Base-by-base conservation (phyloP, 805 yeast species). In the Zygosaccharomyces gambellarensis region DNA sequence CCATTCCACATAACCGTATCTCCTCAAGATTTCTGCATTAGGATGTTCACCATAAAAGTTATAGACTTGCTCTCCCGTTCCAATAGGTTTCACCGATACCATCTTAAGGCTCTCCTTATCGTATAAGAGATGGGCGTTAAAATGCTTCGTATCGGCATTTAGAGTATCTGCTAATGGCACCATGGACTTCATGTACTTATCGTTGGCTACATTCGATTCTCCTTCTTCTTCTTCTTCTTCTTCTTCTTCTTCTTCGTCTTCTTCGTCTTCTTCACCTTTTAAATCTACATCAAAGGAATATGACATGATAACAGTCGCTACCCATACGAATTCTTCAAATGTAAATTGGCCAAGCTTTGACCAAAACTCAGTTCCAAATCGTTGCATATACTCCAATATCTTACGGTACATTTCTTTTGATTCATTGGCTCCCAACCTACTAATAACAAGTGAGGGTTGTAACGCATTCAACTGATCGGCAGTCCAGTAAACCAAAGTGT, bases 21-120 rank as follows among this genome's bases (percentile, higher is more conserved):
- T 77, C 60, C 99, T 78, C 48, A 94, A 71, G 29, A 94, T 75
- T 60, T 94, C 98, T n/a, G 92, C 73, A 64, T 90, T 92, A 32
- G 97, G 94, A 55, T 87, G 82, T 40, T 90, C 94, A 0, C 96
- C 95, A 64, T 94, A 92, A 0, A 89, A 85, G 68, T 92, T 92
- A 68, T 79, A 90, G 3, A 92, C 73, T 63, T 94, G 98, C 29
- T 81, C 85, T 3, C 86, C 90, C 31, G 69, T 69, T 4, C 64
- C 47, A 34, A 92, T 90, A 3, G 70, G 66, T 48, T 77, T 78
- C 7, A 79, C 79, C 1, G 95, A 79, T 42, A 77, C 75, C 95
- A 94, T 88, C n/a, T 79, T 80, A 30, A 90, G 69, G 6, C 64
- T 62, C 4, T 71, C 77, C 1, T 67, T 55, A 28, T 72, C 76